Conservation (phyloP, 1,284 basidiomycete genomes). For the Rhodotorula glutinis region DNA sequence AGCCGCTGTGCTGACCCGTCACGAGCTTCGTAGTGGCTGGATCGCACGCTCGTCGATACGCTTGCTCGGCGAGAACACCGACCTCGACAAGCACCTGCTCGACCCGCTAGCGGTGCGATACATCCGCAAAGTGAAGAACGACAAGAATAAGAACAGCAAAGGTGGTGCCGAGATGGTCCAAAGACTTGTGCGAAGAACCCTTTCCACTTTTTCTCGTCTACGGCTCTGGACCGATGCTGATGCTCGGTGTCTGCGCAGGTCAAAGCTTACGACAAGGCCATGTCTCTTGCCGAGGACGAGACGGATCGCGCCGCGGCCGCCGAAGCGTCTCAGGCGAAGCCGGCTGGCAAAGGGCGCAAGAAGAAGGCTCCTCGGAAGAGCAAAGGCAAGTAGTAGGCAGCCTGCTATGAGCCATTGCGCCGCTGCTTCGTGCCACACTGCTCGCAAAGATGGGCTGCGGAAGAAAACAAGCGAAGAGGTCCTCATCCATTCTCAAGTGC, state of each 20-base stretch:
- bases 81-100: slow-evolving; percentile 23
- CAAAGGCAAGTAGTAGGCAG: no score
- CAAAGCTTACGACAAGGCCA: background rate
- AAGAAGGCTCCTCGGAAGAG: background rate
- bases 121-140: background rate
- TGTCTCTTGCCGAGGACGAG: background rate
- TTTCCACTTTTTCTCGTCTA: no score
- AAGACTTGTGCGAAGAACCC: no score
- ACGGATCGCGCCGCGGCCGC: background rate
- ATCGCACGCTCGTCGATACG: slow-evolving; percentile 3
- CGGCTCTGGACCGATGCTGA: no score
- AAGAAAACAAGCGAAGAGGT: no score
- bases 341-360: background rate
- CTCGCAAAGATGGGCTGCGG: no score
- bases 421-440: no score
- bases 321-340: background rate
- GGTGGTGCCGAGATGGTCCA: no score
- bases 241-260: background rate
- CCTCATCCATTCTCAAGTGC: no score
- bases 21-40: slow-evolving; percentile 12
- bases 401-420: no score
- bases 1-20: no score
- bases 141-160: background rate
- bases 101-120: background rate
- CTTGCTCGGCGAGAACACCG: slow-evolving; percentile 21